These are phyloP conservation scores for Globisporangium splendens DNA, from an alignment of 352 stramenopile genomes.

Conservation along the genomic window DNA sequence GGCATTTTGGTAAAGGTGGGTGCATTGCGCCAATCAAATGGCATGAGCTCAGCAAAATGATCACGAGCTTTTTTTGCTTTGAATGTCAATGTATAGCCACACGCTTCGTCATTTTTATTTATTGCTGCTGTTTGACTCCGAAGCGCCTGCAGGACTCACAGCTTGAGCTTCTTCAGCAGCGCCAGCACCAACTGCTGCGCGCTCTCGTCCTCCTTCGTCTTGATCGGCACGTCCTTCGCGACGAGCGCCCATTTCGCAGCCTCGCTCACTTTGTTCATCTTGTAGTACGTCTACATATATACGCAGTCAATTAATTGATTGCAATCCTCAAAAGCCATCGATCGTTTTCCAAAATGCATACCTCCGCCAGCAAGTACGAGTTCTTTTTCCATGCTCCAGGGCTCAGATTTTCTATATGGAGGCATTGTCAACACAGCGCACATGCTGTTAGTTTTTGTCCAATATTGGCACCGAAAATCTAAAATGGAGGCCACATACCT, in stretches of 20 bases:
- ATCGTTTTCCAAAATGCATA: constrained; percentile 8
- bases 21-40: too few relatives aligned
- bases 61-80: too few relatives aligned
- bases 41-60: too few relatives aligned
- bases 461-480: too few relatives aligned
- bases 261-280: constrained; percentile 54
- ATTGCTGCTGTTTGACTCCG: too few relatives aligned
- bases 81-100: too few relatives aligned
- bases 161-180: constrained; percentile 47
- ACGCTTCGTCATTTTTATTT: too few relatives aligned
- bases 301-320: too few relatives aligned
- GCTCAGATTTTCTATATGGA: constrained; percentile 43
- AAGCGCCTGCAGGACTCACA: not conserved
- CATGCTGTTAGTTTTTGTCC: too few relatives aligned
- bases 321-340: too few relatives aligned
- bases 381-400: constrained; percentile 83
- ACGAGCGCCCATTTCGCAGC: constrained; percentile 46
- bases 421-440: not conserved
- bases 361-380: constrained; percentile 52
- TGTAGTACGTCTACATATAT: constrained; percentile 44
- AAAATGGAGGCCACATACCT: constrained; percentile 22
- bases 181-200: constrained; percentile 36
- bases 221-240: constrained; percentile 40
- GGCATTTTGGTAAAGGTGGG: too few relatives aligned
- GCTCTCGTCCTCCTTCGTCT: constrained; percentile 59